phyloP scores from a whole-genome alignment of 164 flowering plant genomes.

The Kingdonia uniflora region DNA sequence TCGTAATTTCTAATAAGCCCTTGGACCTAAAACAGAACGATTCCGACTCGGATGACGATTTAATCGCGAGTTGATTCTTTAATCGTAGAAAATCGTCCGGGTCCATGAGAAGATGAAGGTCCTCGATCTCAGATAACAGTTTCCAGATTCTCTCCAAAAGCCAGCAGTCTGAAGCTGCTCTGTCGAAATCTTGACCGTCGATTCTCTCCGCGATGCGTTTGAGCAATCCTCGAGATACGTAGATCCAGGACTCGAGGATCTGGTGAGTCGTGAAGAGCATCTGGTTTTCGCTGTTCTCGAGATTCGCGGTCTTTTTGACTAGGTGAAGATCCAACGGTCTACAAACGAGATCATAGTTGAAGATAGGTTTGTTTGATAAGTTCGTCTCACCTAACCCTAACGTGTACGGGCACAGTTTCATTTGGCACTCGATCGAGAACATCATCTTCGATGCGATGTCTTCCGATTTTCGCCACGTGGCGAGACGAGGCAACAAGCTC shows the following conservation, averaged over 20 bases:
- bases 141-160: conserved; percentile 64
- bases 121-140: conserved; percentile 52
- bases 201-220: conserved; percentile 28
- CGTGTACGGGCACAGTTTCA: conserved; percentile 65
- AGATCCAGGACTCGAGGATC: conserved; percentile 69
- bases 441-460: conserved; percentile 47
- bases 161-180: conserved; percentile 53
- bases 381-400: conserved; percentile 89
- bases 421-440: conserved; percentile 61
- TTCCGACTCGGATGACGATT: conserved; percentile 32
- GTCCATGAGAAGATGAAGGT: conserved; percentile 63
- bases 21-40: conserved; percentile 66
- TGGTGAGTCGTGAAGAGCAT: conserved; percentile 51
- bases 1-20: conserved; percentile 41
- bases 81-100: conserved; percentile 72
- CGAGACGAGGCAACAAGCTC: conserved; percentile 76
- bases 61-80: conserved; percentile 46
- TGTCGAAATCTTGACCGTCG: conserved; percentile 20
- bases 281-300: conserved; percentile 52
- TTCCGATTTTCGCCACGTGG: conserved; percentile 65
- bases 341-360: conserved; percentile 74
- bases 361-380: conserved; percentile 57
- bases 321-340: conserved; percentile 55
- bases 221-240: conserved; percentile 29
- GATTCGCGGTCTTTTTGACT: conserved; percentile 25